Percentiles rank a stretch among this genome's conserved stretches.
These are phyloP conservation scores for Russula emetica DNA, from an alignment of 768 basidiomycete species.

Conservation along the genomic window DNA sequence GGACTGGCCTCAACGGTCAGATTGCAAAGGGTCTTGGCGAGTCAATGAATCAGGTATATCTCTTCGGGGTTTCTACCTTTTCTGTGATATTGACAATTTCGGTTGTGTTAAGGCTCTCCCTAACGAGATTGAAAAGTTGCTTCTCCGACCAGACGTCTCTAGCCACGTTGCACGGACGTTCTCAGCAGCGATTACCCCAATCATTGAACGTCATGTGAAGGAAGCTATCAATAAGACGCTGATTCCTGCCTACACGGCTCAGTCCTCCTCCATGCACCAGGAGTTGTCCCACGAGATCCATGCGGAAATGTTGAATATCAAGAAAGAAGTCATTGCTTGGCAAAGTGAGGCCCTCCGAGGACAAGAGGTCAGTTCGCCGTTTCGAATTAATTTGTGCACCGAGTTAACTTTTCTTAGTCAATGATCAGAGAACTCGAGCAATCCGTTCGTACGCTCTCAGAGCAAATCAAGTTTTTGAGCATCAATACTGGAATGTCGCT, in stretches of 20 bases:
- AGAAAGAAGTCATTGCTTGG: constrained; percentile 77
- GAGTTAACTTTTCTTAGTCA: constrained; percentile 41
- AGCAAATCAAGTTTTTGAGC: constrained; percentile 77
- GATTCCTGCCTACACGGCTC: constrained; percentile 70
- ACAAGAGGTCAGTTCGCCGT: constrained; percentile 59
- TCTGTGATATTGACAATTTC: constrained; percentile 12
- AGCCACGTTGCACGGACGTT: constrained; percentile 73
- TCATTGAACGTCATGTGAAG: constrained; percentile 79
- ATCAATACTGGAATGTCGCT: constrained; percentile 41
- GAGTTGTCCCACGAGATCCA: constrained; percentile 73
- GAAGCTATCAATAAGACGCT: constrained; percentile 70
- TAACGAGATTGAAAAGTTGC: constrained; percentile 70
- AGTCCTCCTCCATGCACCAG: constrained; percentile 73
- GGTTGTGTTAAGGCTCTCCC: constrained; percentile 51
- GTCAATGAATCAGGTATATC: constrained; percentile 61
- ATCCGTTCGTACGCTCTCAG: constrained; percentile 65
- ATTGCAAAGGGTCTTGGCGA: constrained; percentile 70
- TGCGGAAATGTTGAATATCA: constrained; percentile 68
- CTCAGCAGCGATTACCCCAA: constrained; percentile 64
- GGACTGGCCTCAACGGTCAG: constrained; percentile 70
- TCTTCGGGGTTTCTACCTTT: background rate
- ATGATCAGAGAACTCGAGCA: constrained; percentile 79
- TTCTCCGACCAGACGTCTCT: constrained; percentile 72
- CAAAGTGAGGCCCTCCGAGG: constrained; percentile 72
- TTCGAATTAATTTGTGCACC: constrained; percentile 17